A percentile compares a stretch with the other conserved stretches of the same genome.
Evolutionary conservation across 2,329 filamentous ascomycete genomes (phyloP).

Genomic region (Cyanodermella asteris): DNA sequence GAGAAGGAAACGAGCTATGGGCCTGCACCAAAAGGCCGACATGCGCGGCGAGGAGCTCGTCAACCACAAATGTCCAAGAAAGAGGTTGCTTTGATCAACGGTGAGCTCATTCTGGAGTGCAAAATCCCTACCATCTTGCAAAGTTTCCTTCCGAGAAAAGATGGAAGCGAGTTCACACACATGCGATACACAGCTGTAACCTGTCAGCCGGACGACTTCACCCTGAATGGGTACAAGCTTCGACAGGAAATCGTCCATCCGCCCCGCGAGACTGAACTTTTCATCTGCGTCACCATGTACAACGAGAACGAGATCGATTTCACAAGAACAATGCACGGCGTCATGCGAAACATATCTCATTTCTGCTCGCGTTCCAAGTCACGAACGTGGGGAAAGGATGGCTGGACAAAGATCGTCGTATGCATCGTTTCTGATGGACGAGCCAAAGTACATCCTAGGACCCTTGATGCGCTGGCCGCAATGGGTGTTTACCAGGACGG

Average conservation of each 20-base stretch:
- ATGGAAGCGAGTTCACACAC: conserved; percentile 91
- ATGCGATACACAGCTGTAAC: conserved; percentile 99
- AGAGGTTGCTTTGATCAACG: conserved; percentile 90
- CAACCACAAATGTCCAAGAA: conserved; percentile 77
- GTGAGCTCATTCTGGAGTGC: conserved; percentile 90
- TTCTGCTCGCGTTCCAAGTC: conserved; percentile 87
- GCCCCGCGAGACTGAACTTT: conserved; percentile 73
- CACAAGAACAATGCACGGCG: conserved; percentile 91
- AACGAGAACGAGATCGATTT: conserved; percentile 96
- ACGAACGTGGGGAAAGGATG: conserved; percentile 86
- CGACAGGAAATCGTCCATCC: conserved; percentile 75
- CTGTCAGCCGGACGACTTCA: conserved; percentile 88
- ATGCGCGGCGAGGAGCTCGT: conserved; percentile 69
- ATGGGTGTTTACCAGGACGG: conserved; percentile 97
- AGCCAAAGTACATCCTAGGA: conserved; percentile 79
- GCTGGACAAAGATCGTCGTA: conserved; percentile 98
- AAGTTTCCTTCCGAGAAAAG: conserved; percentile 80
- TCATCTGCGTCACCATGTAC: conserved; percentile 97
- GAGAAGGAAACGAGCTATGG: conserved; percentile 41
- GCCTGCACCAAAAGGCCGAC: conserved; percentile 65
- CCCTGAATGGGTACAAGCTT: conserved; percentile 69
- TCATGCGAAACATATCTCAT: conserved; percentile 95
- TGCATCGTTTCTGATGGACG: conserved; percentile 91
- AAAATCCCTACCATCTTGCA: conserved; percentile 98
- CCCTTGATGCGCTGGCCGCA: conserved; percentile 79